Evolutionary conservation across 2,329 filamentous ascomycete species (phyloP).

Genomic region (Chaetomium sp.): DNA sequence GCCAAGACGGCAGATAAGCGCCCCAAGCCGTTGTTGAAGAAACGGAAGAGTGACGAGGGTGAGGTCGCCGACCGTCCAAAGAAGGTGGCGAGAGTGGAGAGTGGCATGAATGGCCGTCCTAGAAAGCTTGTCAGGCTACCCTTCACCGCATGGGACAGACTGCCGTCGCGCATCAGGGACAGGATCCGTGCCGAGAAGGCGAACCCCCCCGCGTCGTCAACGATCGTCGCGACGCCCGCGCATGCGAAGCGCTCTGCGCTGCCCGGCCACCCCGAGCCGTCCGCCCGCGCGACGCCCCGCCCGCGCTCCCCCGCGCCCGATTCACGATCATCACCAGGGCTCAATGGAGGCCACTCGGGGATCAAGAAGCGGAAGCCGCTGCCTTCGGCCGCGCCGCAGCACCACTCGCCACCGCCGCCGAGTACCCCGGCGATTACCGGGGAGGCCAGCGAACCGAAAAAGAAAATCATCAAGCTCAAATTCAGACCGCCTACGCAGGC

Average conservation of each 20-base stretch:
- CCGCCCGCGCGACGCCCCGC: neutral
- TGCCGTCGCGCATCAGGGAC: slow-evolving; percentile 25
- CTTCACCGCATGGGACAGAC: slow-evolving; percentile 32
- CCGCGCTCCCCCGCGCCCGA: neutral
- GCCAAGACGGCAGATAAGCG: slow-evolving; percentile 30
- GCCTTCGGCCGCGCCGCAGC: slow-evolving; percentile 30
- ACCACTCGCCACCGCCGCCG: slow-evolving; percentile 7
- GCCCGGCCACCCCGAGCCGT: neutral
- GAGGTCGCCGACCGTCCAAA: slow-evolving; percentile 34
- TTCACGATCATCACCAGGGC: neutral
- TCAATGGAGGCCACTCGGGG: slow-evolving; percentile 6
- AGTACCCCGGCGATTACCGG: neutral
- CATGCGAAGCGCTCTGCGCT: slow-evolving; percentile 22
- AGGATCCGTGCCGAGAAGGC: slow-evolving; percentile 17
- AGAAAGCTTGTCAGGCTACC: slow-evolving; percentile 32
- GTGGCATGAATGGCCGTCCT: slow-evolving; percentile 20
- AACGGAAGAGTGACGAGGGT: slow-evolving; percentile 39
- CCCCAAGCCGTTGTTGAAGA: slow-evolving; percentile 32
- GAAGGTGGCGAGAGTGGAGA: slow-evolving; percentile 35
- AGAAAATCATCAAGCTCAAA: slow-evolving; percentile 35
- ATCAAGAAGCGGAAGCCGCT: slow-evolving; percentile 34
- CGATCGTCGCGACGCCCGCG: slow-evolving; percentile 32
- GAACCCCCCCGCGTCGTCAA: slow-evolving; percentile 19
- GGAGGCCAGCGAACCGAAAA: slow-evolving; percentile 9
- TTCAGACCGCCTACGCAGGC: slow-evolving; percentile 24